phyloP scores from a whole-genome alignment of 2,329 filamentous ascomycete genomes.

The Orbilia brochopaga region DNA sequence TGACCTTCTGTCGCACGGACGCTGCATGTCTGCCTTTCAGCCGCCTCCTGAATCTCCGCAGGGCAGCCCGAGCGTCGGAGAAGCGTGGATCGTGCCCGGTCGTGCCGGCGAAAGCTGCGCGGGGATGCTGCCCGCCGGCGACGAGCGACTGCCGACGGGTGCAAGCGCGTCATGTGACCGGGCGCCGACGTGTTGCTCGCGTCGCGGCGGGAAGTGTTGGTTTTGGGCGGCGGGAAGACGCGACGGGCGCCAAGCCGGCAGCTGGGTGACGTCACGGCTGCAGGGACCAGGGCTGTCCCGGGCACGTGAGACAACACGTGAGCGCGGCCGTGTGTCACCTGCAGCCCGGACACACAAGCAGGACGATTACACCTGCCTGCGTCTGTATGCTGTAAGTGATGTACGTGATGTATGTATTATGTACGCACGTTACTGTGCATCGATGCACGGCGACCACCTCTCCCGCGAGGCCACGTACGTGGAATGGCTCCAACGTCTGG shows the following conservation, averaged over 20 bases:
- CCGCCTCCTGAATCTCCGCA: no score
- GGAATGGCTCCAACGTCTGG: conserved; percentile 5
- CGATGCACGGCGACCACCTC: no score
- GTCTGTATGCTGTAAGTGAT: no score
- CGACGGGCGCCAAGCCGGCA: conserved; percentile 28
- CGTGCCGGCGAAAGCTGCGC: neutral
- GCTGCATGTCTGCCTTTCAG: no score
- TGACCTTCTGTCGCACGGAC: no score
- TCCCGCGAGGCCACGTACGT: no score
- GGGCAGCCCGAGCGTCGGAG: no score
- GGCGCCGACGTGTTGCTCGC: conserved; percentile 8
- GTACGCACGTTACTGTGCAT: no score
- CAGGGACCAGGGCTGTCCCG: conserved; percentile 5
- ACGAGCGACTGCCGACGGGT: neutral
- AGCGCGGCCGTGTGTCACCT: conserved; percentile 2
- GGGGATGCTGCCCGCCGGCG: neutral
- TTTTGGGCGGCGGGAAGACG: conserved; percentile 45
- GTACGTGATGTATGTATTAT: no score
- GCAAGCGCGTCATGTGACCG: conserved; percentile 33
- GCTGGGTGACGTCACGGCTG: conserved; percentile 29
- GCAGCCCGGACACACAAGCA: no score
- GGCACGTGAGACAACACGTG: conserved; percentile 10
- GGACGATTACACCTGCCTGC: no score
- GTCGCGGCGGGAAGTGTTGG: neutral
- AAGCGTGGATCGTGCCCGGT: no score